phyloP scores from a whole-genome alignment of 2,329 filamentous ascomycete genomes.

The Colletotrichum sp. region DNA sequence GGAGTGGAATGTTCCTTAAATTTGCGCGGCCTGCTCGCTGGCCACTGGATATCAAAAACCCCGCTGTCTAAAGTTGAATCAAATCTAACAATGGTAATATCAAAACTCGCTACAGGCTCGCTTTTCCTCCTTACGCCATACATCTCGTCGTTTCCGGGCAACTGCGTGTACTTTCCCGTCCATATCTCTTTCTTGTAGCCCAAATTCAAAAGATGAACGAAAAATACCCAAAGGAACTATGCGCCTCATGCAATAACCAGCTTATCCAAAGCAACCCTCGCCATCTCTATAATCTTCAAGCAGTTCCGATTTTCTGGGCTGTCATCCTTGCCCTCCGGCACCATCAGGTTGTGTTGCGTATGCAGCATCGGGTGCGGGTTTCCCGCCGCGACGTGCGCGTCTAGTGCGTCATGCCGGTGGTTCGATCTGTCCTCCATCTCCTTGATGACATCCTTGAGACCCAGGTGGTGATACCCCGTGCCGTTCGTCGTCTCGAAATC shows the following conservation, averaged over 20 bases:
- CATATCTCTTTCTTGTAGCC: background rate
- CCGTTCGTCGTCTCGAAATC: conserved; percentile 23
- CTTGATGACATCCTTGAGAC: conserved; percentile 58
- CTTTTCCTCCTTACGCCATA: background rate
- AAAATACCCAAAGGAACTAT: background rate
- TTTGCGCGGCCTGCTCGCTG: background rate
- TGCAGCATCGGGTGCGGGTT: conserved; percentile 30
- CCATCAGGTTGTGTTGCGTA: conserved; percentile 26
- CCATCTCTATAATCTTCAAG: conserved; percentile 57
- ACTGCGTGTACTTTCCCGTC: background rate
- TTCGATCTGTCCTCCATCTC: conserved; percentile 57
- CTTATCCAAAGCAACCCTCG: conserved; percentile 56
- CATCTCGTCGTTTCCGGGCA: background rate
- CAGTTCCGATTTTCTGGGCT: conserved; percentile 45
- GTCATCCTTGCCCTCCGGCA: conserved; percentile 40
- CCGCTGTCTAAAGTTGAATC: background rate
- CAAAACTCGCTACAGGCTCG: background rate
- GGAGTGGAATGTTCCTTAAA: background rate
- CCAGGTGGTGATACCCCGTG: conserved; percentile 38
- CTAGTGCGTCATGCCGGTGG: conserved; percentile 53
- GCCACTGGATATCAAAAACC: background rate
- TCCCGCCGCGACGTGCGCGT: conserved; percentile 48
- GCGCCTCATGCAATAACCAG: conserved; percentile 55
- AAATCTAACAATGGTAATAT: background rate
- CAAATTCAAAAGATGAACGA: background rate